Evolutionary conservation across 2,329 filamentous ascomycete species (phyloP).

Genomic region (Ambrosiella cleistominuta): DNA sequence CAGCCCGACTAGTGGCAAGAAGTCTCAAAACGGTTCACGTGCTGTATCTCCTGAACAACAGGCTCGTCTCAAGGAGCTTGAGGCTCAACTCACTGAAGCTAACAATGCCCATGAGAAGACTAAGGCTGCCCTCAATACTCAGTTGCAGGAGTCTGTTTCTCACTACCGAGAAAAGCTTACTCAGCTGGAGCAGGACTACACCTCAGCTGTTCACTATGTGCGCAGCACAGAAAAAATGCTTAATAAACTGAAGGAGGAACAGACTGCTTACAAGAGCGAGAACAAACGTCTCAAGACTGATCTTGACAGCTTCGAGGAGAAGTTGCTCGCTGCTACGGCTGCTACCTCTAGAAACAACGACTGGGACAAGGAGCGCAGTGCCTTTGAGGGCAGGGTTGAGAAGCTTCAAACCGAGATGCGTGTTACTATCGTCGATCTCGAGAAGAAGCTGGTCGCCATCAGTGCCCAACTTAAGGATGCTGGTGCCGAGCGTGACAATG

Average conservation of each 20-base stretch:
- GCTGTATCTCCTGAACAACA: constrained; percentile 67
- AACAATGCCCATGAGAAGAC: constrained; percentile 72
- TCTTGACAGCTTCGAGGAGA: constrained; percentile 49
- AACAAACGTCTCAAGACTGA: constrained; percentile 71
- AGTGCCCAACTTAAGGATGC: constrained; percentile 50
- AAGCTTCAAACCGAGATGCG: constrained; percentile 52
- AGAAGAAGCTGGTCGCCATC: constrained; percentile 51
- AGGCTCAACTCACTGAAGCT: constrained; percentile 67
- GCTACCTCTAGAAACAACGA: constrained; percentile 31
- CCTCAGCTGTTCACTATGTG: constrained; percentile 93
- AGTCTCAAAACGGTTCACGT: constrained; percentile 46
- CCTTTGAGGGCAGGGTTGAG: constrained; percentile 51
- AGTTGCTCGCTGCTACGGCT: constrained; percentile 22
- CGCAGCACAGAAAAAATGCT: constrained; percentile 99
- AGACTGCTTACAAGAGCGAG: constrained; percentile 78
- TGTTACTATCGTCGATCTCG: constrained; percentile 46
- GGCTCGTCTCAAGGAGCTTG: constrained; percentile 63
- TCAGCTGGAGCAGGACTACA: constrained; percentile 91
- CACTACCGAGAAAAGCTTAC: constrained; percentile 84
- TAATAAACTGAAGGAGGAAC: constrained; percentile 92
- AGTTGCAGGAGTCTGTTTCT: constrained; percentile 72
- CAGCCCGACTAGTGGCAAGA: constrained; percentile 48
- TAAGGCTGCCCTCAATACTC: constrained; percentile 56
- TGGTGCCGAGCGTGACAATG: constrained; percentile 50
- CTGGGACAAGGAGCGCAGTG: constrained; percentile 59